These are phyloP conservation scores for Pyrus pyrifolia DNA, from an alignment of 306 rosid species.

Conservation along the genomic window DNA sequence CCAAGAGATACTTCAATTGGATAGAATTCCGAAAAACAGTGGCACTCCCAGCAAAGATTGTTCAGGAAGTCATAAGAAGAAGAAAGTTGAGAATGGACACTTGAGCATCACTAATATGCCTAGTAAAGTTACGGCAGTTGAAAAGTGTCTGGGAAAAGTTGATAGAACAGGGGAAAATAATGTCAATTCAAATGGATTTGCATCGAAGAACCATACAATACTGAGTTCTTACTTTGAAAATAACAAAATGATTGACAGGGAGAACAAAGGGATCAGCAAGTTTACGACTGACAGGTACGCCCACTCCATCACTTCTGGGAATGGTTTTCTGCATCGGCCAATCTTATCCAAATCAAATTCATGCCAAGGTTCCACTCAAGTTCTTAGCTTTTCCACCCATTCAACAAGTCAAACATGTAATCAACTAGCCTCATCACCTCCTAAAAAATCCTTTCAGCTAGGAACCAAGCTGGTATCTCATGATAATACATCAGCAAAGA, in stretches of 20 bases:
- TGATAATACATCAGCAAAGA: not conserved
- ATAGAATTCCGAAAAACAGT: conserved; percentile 26
- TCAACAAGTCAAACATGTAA: conserved; percentile 6
- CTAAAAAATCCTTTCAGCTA: conserved; percentile 5
- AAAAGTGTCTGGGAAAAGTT: conserved; percentile 20
- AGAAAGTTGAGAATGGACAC: conserved; percentile 30
- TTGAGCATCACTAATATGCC: conserved; percentile 27
- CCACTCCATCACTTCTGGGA: conserved; percentile 23
- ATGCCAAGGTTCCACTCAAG: conserved; percentile 11
- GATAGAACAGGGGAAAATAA: conserved; percentile 14
- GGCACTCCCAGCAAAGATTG: conserved; percentile 16
- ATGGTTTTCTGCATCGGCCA: conserved; percentile 21
- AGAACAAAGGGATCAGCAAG: conserved; percentile 11
- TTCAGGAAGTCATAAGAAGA: conserved; percentile 34
- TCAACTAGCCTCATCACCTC: conserved; percentile 11
- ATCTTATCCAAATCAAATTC: conserved; percentile 19
- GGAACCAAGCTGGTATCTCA: conserved; percentile 18
- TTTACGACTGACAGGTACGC: conserved; percentile 18
- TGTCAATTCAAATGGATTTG: conserved; percentile 14
- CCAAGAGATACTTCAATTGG: conserved; percentile 32
- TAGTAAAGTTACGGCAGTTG: conserved; percentile 16
- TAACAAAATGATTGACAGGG: conserved; percentile 16
- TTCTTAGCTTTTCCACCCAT: conserved; percentile 4
- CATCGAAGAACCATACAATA: conserved; percentile 16
- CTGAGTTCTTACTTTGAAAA: conserved; percentile 29